Percentiles rank a stretch among this genome's conserved stretches.
phyloP scores from a whole-genome alignment of 139 green algal species.

The Nannochloris sp. region DNA sequence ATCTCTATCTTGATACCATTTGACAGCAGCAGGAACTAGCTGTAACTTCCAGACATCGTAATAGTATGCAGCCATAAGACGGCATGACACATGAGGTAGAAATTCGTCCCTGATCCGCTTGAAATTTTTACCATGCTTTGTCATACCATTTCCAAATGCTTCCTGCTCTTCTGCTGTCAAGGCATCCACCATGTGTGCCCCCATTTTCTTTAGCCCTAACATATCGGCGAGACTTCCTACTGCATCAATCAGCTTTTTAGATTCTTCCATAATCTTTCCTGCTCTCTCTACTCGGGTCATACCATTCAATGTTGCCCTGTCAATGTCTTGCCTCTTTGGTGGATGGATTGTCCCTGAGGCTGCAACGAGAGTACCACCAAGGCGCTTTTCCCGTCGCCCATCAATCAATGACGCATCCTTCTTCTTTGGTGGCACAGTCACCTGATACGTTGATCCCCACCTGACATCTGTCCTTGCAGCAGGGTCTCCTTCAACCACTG shows the following conservation, averaged over 20 bases:
- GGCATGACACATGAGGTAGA: conserved; percentile 6
- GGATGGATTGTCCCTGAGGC: background rate
- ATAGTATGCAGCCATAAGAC: conserved; percentile 11
- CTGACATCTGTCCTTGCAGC: background rate
- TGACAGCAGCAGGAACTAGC: background rate
- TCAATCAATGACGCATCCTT: background rate
- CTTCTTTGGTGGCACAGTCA: background rate
- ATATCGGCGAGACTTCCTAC: background rate
- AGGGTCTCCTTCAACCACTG: background rate
- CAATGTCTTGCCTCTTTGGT: conserved; percentile 6
- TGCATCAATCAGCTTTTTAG: background rate
- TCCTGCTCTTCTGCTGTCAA: conserved; percentile 16
- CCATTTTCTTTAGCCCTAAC: conserved; percentile 19
- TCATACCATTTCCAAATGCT: conserved; percentile 18
- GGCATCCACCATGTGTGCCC: background rate
- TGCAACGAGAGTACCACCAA: background rate
- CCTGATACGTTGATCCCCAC: background rate
- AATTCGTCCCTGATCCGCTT: conserved; percentile 12
- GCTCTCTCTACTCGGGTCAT: background rate
- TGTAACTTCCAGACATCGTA: conserved; percentile 31
- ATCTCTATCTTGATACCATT: conserved; percentile 9
- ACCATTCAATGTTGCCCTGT: background rate
- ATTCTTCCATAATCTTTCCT: background rate
- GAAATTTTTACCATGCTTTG: conserved; percentile 18
- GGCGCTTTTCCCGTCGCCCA: background rate